Evolutionary conservation across 805 yeast species (phyloP).

Genomic region (Teunomyces stri): DNA sequence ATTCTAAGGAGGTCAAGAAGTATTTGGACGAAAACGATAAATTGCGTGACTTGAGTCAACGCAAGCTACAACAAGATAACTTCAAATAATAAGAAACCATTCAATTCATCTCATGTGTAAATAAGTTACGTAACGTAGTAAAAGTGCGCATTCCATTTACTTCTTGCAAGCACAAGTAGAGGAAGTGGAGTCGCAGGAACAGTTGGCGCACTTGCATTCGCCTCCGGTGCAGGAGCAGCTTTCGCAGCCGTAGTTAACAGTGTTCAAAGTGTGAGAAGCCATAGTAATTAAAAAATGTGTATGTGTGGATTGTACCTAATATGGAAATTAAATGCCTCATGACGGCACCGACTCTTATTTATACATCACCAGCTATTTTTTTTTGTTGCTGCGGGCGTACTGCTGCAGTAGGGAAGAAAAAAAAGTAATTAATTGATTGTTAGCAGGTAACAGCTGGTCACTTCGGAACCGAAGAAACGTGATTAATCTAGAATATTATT

Average conservation of each 20-base stretch:
- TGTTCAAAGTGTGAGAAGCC: slow-evolving; percentile 6
- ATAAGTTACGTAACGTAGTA: not conserved
- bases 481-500: too few species aligned
- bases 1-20: slow-evolving; percentile 18
- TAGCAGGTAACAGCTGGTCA: not conserved
- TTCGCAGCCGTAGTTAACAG: slow-evolving; percentile 7
- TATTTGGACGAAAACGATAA: slow-evolving; percentile 22
- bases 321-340: not conserved
- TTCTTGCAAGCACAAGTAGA: not conserved
- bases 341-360: not conserved
- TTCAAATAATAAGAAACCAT: not conserved
- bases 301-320: not conserved
- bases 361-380: not conserved
- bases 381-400: not conserved
- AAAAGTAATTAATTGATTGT: not conserved
- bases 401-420: not conserved
- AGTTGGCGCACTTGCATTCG: slow-evolving; percentile 5
- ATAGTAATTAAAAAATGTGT: not conserved
- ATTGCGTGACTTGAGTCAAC: slow-evolving; percentile 18
- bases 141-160: not conserved
- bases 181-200: not conserved
- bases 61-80: slow-evolving; percentile 14
- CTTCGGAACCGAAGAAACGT: too few species aligned
- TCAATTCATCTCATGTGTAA: not conserved
- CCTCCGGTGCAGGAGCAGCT: slow-evolving; percentile 8